phyloP scores from a whole-genome alignment of 805 yeast species.

The Starmerella apis region DNA sequence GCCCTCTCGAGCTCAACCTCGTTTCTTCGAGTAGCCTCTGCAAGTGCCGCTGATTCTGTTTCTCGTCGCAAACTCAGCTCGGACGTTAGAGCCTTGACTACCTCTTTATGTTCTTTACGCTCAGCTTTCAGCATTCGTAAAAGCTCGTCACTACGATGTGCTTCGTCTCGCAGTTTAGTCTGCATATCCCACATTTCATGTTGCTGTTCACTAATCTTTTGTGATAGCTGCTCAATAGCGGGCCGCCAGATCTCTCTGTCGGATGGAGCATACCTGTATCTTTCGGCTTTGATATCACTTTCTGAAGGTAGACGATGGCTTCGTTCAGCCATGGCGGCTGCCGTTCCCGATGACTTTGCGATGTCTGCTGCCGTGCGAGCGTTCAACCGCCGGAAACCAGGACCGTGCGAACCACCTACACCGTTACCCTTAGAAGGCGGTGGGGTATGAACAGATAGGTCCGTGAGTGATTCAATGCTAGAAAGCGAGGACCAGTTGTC shows the following conservation, averaged over 20 bases:
- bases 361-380: constrained; percentile 5
- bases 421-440: constrained; percentile 1
- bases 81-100: constrained; percentile 10
- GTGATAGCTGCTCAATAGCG: constrained; percentile 9
- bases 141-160: constrained; percentile 6
- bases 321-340: background rate
- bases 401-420: background rate
- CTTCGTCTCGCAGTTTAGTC: constrained; percentile 12
- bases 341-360: background rate
- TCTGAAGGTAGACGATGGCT: background rate
- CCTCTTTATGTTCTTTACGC: constrained; percentile 11
- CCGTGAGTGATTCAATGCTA: background rate
- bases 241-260: constrained; percentile 6
- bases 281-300: background rate
- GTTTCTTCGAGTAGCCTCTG: background rate
- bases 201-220: constrained; percentile 11
- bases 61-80: background rate
- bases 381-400: constrained; percentile 3
- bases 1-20: background rate
- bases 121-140: constrained; percentile 4
- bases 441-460: constrained; percentile 1
- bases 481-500: constrained; percentile 6
- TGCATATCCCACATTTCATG: constrained; percentile 16
- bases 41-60: background rate
- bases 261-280: background rate